Percentiles rank a stretch among this genome's conserved stretches.
These are phyloP conservation scores for Paragyromitra xinjiangensis DNA, from an alignment of 495 filamentous ascomycete species.

Conservation along the genomic window DNA sequence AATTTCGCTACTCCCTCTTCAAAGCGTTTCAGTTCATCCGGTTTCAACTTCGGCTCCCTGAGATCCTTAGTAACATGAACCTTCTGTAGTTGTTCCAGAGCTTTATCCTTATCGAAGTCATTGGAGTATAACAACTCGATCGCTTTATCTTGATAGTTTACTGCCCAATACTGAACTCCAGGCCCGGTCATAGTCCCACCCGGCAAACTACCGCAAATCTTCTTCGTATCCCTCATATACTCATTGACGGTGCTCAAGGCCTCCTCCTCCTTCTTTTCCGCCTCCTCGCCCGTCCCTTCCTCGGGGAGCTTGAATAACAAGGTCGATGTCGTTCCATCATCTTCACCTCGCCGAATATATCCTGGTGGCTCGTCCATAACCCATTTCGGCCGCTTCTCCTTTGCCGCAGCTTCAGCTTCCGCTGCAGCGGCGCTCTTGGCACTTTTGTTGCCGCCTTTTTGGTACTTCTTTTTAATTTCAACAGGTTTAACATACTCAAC, in stretches of 20 bases:
- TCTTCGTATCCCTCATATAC: constrained; percentile 45
- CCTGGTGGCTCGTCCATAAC: constrained; percentile 89
- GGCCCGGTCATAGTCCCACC: constrained; percentile 65
- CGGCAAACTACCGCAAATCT: constrained; percentile 55
- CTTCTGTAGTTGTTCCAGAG: constrained; percentile 75
- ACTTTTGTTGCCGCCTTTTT: constrained; percentile 73
- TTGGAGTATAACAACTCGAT: constrained; percentile 75
- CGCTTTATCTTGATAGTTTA: constrained; percentile 87
- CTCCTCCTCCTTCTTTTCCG: constrained; percentile 34
- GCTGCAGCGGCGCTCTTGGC: constrained; percentile 81
- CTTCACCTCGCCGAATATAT: constrained; percentile 84
- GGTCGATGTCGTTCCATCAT: constrained; percentile 65
- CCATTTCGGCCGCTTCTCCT: constrained; percentile 87
- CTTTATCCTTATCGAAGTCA: constrained; percentile 73
- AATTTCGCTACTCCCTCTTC: constrained; percentile 91
- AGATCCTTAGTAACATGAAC: constrained; percentile 77
- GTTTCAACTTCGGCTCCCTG: constrained; percentile 81
- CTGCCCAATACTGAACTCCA: constrained; percentile 32
- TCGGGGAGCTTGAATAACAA: constrained; percentile 69
- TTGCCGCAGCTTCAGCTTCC: constrained; percentile 79
- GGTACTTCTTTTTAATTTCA: constrained; percentile 81
- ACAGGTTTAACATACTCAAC: constrained; percentile 88
- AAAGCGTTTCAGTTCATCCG: constrained; percentile 84
- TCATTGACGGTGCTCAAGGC: constrained; percentile 33
- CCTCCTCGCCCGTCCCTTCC: constrained; percentile 36